Conservation (phyloP, 306 rosid species). For the Dryas drummondii region DNA sequence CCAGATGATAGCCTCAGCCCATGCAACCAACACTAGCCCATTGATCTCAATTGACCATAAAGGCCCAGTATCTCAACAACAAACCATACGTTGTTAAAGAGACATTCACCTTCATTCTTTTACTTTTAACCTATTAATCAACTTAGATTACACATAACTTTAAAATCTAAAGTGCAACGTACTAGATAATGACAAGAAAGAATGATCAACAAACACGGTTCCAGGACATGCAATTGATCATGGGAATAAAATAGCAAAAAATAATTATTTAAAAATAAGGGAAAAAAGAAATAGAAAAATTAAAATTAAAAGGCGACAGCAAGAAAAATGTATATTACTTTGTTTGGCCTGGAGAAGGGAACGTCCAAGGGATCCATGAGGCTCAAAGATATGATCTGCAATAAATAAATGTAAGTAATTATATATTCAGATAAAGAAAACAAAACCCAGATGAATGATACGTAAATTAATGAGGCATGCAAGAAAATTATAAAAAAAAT, state of each 20-base stretch:
- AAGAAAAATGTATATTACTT: constrained; percentile 33
- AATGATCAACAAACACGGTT: background rate
- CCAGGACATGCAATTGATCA: background rate
- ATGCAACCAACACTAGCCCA: no score
- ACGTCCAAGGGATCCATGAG: constrained; percentile 45
- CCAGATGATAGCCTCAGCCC: no score
- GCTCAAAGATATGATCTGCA: constrained; percentile 51
- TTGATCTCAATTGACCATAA: no score
- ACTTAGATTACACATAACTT: no score
- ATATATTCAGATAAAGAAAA: background rate
- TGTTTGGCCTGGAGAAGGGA: constrained; percentile 75
- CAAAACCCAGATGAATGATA: background rate
- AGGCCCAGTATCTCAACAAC: no score
- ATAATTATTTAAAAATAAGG: background rate
- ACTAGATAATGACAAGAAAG: no score
- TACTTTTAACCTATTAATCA: no score
- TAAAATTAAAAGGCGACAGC: background rate
- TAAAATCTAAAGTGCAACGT: no score
- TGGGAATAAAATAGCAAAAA: background rate
- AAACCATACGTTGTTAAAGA: no score
- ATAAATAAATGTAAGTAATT: background rate
- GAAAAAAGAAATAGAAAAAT: background rate
- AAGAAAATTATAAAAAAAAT: background rate
- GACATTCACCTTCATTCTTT: no score
- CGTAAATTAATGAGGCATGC: background rate